phyloP scores from a whole-genome alignment of 805 yeast species.

The Monosporozyma solicola region DNA sequence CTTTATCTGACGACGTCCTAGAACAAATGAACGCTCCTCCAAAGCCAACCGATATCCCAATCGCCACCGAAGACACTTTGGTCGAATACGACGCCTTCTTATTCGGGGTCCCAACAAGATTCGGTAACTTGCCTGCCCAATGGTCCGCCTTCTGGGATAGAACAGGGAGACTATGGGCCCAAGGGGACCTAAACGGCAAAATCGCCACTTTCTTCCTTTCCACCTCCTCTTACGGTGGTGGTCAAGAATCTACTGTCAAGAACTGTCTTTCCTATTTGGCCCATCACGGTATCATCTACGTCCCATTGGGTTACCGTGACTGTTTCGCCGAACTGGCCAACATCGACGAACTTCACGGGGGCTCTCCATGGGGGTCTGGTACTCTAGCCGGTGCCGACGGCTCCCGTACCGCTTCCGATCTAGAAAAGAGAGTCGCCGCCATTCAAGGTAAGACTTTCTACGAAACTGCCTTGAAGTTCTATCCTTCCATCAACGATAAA shows the following conservation, averaged over 20 bases:
- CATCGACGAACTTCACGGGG: constrained; percentile 68
- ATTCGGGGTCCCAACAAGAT: constrained; percentile 79
- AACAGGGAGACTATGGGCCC: constrained; percentile 76
- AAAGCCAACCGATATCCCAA: constrained; percentile 44
- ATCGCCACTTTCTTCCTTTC: constrained; percentile 67
- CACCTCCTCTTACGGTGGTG: constrained; percentile 69
- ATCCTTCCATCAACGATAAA: not conserved
- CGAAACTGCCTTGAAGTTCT: constrained; percentile 28
- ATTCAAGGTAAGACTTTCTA: constrained; percentile 65
- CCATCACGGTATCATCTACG: constrained; percentile 72
- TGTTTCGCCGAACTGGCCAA: constrained; percentile 48
- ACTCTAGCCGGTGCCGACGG: constrained; percentile 71
- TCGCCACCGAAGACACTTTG: constrained; percentile 50
- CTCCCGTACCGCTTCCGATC: constrained; percentile 53
- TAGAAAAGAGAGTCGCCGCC: constrained; percentile 57
- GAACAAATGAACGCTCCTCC: constrained; percentile 57
- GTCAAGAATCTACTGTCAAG: constrained; percentile 69
- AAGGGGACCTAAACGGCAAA: constrained; percentile 62
- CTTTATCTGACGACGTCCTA: constrained; percentile 54
- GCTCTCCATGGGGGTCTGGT: constrained; percentile 88
- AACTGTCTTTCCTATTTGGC: constrained; percentile 50
- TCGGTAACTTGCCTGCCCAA: constrained; percentile 69
- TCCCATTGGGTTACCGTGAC: constrained; percentile 68
- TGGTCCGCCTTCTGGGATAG: constrained; percentile 68
- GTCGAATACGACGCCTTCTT: constrained; percentile 61